Evolutionary conservation across 495 filamentous ascomycete genomes (phyloP), one percentile per base, ranked within the genome.

Genomic region (Penicillium atrosanguineum): DNA sequence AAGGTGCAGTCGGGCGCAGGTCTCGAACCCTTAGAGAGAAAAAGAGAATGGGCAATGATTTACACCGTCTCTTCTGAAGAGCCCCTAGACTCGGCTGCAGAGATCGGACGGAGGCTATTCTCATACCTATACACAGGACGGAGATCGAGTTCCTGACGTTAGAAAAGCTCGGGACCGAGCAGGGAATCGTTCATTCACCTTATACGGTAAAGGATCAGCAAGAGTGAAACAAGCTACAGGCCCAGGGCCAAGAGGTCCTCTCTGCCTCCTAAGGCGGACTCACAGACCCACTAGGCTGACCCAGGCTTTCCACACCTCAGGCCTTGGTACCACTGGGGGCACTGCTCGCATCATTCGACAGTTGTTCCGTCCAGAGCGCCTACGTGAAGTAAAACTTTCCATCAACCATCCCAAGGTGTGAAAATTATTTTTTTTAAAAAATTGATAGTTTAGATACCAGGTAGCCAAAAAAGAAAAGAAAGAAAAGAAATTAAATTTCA

Each of bases 211-310:
- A 29, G 39, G 60, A 62, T 62, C 60, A 18, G 28, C 60, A n/a
- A n/a, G 3, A 3, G n/a, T 62, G 60, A 62, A 62, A 62, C 60
- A 53, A 49, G 48, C 55, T 59, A 59, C 48, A 25, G 52, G 45
- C 50, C 39, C 48, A 44, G n/a, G 16, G 43, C 55, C 53, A 48
- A 48, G 46, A 38, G 4, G 46, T 19, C 14, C 41, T 25, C 43
- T 6, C 25, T 43, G 12, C 14, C 31, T 11, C 41, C 31, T 44
- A 44, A 56, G 57, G 57, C 57, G 44, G 14, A 56, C 47, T 53
- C 43, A 11, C 34, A 44, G 44, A 50, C 55, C 59, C 59, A 61
- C 59, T 48, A 57, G 59, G 54, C 55, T 51, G 58, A 61, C 31
- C 31, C 23, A 20, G 31, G 15, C 3, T n/a, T 44, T 52, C 6